Evolutionary conservation across 768 basidiomycete species (phyloP).

Genomic region (Suillus discolor): DNA sequence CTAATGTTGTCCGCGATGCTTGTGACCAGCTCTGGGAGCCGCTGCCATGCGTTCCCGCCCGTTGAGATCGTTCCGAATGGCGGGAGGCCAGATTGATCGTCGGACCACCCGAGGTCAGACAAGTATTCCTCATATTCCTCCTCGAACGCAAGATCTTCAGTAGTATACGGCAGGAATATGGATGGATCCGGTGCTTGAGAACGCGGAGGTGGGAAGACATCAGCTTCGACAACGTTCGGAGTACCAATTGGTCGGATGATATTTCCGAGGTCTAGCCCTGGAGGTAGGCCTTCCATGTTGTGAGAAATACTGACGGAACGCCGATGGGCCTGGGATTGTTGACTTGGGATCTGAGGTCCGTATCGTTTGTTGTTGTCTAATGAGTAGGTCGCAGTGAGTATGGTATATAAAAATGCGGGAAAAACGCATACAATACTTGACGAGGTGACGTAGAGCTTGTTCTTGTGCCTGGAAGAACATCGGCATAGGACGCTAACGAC

Average conservation of each 20-base stretch:
- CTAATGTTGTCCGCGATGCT: conserved; percentile 88
- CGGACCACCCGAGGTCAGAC: conserved; percentile 80
- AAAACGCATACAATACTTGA: conserved; percentile 84
- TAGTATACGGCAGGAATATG: conserved; percentile 87
- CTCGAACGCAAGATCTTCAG: conserved; percentile 93
- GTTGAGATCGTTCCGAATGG: conserved; percentile 33
- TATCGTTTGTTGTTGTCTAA: conserved; percentile 92
- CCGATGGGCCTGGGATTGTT: conserved; percentile 64
- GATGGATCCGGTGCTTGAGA: conserved; percentile 83
- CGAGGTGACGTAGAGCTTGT: conserved; percentile 88
- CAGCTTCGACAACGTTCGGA: conserved; percentile 77
- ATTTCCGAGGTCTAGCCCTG: conserved; percentile 72
- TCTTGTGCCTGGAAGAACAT: conserved; percentile 76
- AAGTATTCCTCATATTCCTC: conserved; percentile 97
- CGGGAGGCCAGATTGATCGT: conserved; percentile 50
- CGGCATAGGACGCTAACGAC: not conserved
- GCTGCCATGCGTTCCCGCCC: conserved; percentile 72
- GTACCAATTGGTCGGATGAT: conserved; percentile 77
- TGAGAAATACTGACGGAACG: conserved; percentile 85
- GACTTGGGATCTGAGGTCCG: conserved; percentile 55
- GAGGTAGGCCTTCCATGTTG: conserved; percentile 74
- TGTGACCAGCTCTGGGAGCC: conserved; percentile 76
- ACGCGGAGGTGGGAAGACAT: conserved; percentile 94
- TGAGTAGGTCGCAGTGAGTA: conserved; percentile 16
- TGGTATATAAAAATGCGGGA: conserved; percentile 1